Conservation (phyloP, 805 yeast genomes). For the Wickerhamomyces subpelliculosus region DNA sequence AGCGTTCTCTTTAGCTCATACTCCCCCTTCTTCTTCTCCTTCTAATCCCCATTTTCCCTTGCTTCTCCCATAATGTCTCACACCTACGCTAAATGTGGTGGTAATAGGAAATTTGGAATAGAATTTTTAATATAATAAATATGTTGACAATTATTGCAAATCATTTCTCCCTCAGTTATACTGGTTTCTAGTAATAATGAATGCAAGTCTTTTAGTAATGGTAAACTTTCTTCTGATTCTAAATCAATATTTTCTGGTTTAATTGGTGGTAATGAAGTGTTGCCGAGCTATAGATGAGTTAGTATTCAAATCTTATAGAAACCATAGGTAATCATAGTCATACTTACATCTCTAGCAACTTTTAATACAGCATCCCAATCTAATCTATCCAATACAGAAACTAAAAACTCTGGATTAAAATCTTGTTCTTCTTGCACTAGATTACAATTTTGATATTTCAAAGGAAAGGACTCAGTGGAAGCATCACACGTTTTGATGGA, state of each 20-base stretch:
- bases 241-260: constrained; percentile 44
- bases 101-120: constrained; percentile 88
- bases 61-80: not conserved
- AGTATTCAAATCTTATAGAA: not conserved
- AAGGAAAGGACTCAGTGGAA: constrained; percentile 73
- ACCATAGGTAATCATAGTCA: not conserved
- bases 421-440: constrained; percentile 69
- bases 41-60: too few species aligned
- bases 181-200: constrained; percentile 76
- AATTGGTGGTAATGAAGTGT: constrained; percentile 47
- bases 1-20: too few species aligned
- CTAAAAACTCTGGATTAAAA: constrained; percentile 73
- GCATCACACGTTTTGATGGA: constrained; percentile 77
- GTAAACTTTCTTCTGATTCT: constrained; percentile 32
- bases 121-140: constrained; percentile 85
- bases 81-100: constrained; percentile 78
- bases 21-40: too few species aligned
- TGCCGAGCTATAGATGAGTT: constrained; percentile 37
- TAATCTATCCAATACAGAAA: constrained; percentile 68
- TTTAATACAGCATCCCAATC: constrained; percentile 81
- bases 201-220: constrained; percentile 69
- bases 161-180: constrained; percentile 84
- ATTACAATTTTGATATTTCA: constrained; percentile 60
- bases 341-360: constrained; percentile 67
- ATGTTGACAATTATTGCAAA: constrained; percentile 80